Percentiles rank a stretch among this genome's conserved stretches.
Evolutionary conservation across 2,329 filamentous ascomycete genomes (phyloP).

Genomic region (Pseudogymnoascus sp.): DNA sequence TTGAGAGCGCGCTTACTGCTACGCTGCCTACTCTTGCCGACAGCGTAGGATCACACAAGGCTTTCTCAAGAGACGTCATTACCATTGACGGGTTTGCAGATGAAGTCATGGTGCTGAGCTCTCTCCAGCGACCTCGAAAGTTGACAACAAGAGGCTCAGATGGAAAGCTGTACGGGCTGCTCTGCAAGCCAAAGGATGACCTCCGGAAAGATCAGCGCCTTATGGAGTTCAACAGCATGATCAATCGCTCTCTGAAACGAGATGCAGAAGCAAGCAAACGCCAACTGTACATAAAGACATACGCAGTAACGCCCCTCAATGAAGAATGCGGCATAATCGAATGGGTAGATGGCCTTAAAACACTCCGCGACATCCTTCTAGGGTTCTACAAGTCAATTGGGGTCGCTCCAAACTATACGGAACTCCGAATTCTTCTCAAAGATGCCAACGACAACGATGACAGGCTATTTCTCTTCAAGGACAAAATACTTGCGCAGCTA

Average conservation of each 20-base stretch:
- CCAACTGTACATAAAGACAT: conserved; percentile 91
- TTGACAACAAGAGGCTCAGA: conserved; percentile 84
- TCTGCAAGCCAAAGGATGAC: conserved; percentile 98
- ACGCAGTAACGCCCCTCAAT: conserved; percentile 91
- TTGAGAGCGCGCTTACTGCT: conserved; percentile 76
- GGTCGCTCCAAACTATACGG: conserved; percentile 60
- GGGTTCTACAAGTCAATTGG: conserved; percentile 69
- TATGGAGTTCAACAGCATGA: conserved; percentile 99
- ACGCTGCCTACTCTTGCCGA: conserved; percentile 70
- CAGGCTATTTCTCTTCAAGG: conserved; percentile 65
- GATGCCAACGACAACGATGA: conserved; percentile 49
- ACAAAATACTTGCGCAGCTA: conserved; percentile 58
- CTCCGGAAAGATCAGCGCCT: conserved; percentile 93
- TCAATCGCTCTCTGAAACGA: conserved; percentile 87
- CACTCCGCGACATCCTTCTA: conserved; percentile 83
- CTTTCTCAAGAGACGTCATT: conserved; percentile 79
- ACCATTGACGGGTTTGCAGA: conserved; percentile 77
- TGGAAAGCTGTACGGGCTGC: conserved; percentile 76
- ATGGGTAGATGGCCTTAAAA: conserved; percentile 95
- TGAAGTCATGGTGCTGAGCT: conserved; percentile 82
- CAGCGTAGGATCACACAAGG: conserved; percentile 67
- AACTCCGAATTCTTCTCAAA: conserved; percentile 57
- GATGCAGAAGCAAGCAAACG: conserved; percentile 86
- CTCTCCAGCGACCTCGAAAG: conserved; percentile 84
- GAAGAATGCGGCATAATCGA: conserved; percentile 98